A percentile compares a stretch with the other conserved stretches of the same genome.
Evolutionary conservation across 2,329 filamentous ascomycete species (phyloP).

Genomic region (Dothistroma septosporum): DNA sequence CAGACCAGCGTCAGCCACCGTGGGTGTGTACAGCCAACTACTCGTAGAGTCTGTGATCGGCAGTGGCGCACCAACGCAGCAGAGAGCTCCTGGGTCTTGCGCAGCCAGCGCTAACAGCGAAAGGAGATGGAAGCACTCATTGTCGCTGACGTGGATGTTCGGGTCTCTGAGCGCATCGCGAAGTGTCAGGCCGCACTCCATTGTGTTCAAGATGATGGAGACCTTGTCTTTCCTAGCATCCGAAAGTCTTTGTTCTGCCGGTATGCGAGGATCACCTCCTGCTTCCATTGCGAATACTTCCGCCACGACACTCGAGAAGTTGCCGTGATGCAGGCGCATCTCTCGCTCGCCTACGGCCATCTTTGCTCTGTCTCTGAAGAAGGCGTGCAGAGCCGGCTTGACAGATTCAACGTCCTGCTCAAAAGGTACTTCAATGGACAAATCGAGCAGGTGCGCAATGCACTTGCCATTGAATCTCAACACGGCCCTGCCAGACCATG

Average conservation of each 20-base stretch:
- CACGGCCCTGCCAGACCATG: conserved; percentile 22
- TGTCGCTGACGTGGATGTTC: conserved; percentile 29
- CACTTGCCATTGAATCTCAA: conserved; percentile 41
- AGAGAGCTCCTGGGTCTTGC: conserved; percentile 40
- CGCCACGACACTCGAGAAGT: conserved; percentile 35
- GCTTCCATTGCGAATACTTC: conserved; percentile 41
- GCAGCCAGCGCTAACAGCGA: conserved; percentile 40
- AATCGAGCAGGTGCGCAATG: conserved; percentile 39
- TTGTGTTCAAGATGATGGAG: conserved; percentile 40
- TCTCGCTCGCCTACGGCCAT: conserved; percentile 21
- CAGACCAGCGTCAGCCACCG: conserved; percentile 33
- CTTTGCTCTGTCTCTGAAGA: conserved; percentile 34
- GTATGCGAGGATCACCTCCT: conserved; percentile 41
- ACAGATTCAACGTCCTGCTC: conserved; percentile 30
- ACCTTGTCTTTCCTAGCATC: conserved; percentile 44
- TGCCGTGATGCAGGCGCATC: conserved; percentile 30
- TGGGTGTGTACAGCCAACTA: conserved; percentile 33
- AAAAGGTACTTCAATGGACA: conserved; percentile 35
- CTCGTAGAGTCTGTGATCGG: conserved; percentile 18
- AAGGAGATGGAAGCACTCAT: conserved; percentile 41
- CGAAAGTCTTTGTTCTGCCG: conserved; percentile 37
- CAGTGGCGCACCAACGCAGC: conserved; percentile 34
- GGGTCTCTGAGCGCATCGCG: conserved; percentile 28
- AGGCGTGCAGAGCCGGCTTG: conserved; percentile 34
- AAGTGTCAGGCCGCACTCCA: conserved; percentile 38